Percentiles rank a stretch among this genome's conserved stretches.
Evolutionary conservation across 2,329 filamentous ascomycete species (phyloP).

Genomic region (Teratosphaeria gauchensis): DNA sequence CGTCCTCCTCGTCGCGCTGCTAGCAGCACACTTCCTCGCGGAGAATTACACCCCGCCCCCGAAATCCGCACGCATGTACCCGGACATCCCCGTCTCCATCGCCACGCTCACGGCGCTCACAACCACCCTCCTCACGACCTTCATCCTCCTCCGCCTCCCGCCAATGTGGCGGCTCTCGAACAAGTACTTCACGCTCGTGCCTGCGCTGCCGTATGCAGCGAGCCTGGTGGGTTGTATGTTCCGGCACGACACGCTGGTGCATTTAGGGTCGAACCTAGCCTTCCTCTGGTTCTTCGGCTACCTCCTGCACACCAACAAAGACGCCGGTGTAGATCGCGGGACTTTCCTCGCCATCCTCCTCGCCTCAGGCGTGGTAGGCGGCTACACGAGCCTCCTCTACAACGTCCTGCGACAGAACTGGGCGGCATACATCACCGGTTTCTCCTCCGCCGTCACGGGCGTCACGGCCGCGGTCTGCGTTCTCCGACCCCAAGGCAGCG

Average conservation of each 20-base stretch:
- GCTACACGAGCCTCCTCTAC: constrained; percentile 46
- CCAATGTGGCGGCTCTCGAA: constrained; percentile 58
- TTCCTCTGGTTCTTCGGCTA: constrained; percentile 58
- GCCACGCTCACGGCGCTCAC: constrained; percentile 57
- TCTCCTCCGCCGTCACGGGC: constrained; percentile 55
- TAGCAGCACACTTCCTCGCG: constrained; percentile 35
- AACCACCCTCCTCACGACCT: constrained; percentile 49
- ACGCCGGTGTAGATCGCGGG: constrained; percentile 46
- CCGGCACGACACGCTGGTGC: constrained; percentile 55
- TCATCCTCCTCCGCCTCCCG: constrained; percentile 52
- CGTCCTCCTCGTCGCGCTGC: constrained; percentile 28
- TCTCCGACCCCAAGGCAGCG: constrained; percentile 24
- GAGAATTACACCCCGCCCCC: constrained; percentile 42
- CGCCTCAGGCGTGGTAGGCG: constrained; percentile 48
- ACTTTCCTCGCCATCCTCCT: constrained; percentile 61
- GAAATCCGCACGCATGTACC: constrained; percentile 45
- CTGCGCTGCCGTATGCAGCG: constrained; percentile 54
- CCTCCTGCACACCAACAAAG: constrained; percentile 54
- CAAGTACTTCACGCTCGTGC: constrained; percentile 55
- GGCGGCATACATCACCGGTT: constrained; percentile 50
- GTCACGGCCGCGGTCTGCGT: constrained; percentile 49
- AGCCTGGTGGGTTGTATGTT: constrained; percentile 57
- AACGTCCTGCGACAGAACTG: constrained; percentile 36
- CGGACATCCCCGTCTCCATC: constrained; percentile 51
- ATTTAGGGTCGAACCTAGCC: constrained; percentile 56